Percentiles rank a stretch among this genome's conserved stretches.
Evolutionary conservation across 176 grass and related monocot species (phyloP).

Genomic region (Oryza nivara): DNA sequence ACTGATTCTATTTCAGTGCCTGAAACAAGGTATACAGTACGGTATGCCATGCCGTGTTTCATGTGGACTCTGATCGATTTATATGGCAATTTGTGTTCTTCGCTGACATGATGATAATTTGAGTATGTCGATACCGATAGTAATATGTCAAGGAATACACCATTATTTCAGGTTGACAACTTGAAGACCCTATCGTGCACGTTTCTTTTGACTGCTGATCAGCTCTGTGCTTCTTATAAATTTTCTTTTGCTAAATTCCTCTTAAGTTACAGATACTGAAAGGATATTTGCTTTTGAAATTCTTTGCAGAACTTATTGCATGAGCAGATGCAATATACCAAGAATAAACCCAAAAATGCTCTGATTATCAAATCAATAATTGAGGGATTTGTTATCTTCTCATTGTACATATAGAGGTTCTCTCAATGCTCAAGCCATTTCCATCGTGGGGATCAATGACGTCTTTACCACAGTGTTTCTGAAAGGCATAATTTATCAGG

Average conservation of each 20-base stretch:
- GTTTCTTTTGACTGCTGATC: conserved; percentile 17
- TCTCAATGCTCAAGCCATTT: conserved; percentile 3
- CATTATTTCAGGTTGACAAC: conserved; percentile 16
- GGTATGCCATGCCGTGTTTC: not conserved
- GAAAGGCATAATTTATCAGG: not conserved
- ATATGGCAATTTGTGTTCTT: not conserved
- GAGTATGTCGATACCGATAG: not conserved
- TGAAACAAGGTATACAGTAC: conserved; percentile 1
- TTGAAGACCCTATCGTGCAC: not conserved
- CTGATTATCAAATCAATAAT: conserved; percentile 15
- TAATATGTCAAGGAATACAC: conserved; percentile 45
- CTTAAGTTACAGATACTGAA: not conserved
- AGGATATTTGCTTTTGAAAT: conserved; percentile 34
- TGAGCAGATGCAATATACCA: conserved; percentile 43
- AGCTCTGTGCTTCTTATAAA: not conserved
- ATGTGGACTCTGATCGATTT: not conserved
- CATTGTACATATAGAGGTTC: conserved; percentile 29
- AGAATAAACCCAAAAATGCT: conserved; percentile 28
- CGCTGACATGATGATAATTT: not conserved
- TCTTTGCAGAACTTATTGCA: conserved; percentile 2
- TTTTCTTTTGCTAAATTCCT: not conserved
- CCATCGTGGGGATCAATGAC: not conserved
- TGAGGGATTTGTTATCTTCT: conserved; percentile 37
- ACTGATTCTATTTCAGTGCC: not conserved
- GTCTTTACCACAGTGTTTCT: not conserved